Percentiles rank a stretch among this genome's conserved stretches.
Evolutionary conservation across 1,139 yeast genomes (phyloP).

Genomic region (Debaryomyces singareniensis): DNA sequence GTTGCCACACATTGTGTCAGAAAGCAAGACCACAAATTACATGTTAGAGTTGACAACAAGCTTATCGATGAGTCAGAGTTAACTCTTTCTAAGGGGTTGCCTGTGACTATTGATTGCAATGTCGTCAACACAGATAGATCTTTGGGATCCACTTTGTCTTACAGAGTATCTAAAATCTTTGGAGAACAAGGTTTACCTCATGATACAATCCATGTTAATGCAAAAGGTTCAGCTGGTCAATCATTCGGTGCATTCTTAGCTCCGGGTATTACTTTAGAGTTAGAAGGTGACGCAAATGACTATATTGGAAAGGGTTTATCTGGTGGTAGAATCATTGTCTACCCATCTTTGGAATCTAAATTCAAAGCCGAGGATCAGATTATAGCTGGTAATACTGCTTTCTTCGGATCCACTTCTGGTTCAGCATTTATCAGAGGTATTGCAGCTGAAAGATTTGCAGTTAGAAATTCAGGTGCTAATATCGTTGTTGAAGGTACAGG

Average conservation of each 20-base stretch:
- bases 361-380: conserved; percentile 96
- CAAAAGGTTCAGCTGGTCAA: conserved; percentile 94
- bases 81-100: conserved; percentile 89
- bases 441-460: conserved; percentile 98
- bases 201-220: conserved; percentile 90
- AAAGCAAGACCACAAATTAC: conserved; percentile 91
- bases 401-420: conserved; percentile 97
- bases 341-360: conserved; percentile 78
- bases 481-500: conserved; percentile 97
- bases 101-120: conserved; percentile 88
- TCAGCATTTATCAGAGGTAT: conserved; percentile 91
- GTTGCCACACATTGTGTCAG: conserved; percentile 90
- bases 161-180: conserved; percentile 85
- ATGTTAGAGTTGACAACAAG: conserved; percentile 90
- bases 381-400: conserved; percentile 93
- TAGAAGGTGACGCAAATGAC: conserved; percentile 97
- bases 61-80: conserved; percentile 92
- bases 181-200: conserved; percentile 94
- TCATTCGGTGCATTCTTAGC: conserved; percentile 98
- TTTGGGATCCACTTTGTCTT: conserved; percentile 88
- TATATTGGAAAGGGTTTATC: conserved; percentile 96
- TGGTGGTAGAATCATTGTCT: conserved; percentile 89
- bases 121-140: conserved; percentile 96
- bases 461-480: conserved; percentile 96
- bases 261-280: conserved; percentile 89